Evolutionary conservation across 2,329 filamentous ascomycete species (phyloP).

Genomic region (Penicillium sp.): DNA sequence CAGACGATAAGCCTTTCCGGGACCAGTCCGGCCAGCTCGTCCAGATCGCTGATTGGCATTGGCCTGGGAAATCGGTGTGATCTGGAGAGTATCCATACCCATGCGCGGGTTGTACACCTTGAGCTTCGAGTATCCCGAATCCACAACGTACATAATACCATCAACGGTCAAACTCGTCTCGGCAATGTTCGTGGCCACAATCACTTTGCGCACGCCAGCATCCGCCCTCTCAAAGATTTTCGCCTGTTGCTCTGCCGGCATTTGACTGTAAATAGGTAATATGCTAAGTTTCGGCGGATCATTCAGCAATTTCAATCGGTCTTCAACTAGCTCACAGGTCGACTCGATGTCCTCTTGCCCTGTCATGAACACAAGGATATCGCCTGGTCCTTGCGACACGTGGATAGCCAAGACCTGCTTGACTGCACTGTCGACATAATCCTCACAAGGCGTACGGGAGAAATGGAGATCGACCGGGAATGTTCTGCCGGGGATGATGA

Average conservation of each 20-base stretch:
- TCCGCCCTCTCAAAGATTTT: conserved; percentile 94
- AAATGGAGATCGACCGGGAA: conserved; percentile 97
- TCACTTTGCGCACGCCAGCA: conserved; percentile 89
- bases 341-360: conserved; percentile 97
- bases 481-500: conserved; percentile 89
- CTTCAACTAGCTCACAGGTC: conserved; percentile 87
- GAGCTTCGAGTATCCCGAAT: conserved; percentile 91
- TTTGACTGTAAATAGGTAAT: conserved; percentile 96
- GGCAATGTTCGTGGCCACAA: conserved; percentile 97
- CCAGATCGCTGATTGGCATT: conserved; percentile 92
- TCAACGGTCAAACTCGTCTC: conserved; percentile 97
- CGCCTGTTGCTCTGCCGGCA: conserved; percentile 95
- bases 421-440: conserved; percentile 95
- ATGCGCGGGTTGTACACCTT: conserved; percentile 99
- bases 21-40: conserved; percentile 87
- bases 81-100: conserved; percentile 98
- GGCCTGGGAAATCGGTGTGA: conserved; percentile 94
- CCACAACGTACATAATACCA: conserved; percentile 98
- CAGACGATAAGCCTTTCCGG: conserved; percentile 88
- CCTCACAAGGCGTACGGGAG: conserved; percentile 88
- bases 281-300: conserved; percentile 94
- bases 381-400: conserved; percentile 84
- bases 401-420: conserved; percentile 95
- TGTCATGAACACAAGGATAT: conserved; percentile 99
- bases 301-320: conserved; percentile 80